A percentile compares a stretch with the other conserved stretches of the same genome.
phyloP scores from a whole-genome alignment of 495 filamentous ascomycete genomes.

The Neurospora tetrasperma region DNA sequence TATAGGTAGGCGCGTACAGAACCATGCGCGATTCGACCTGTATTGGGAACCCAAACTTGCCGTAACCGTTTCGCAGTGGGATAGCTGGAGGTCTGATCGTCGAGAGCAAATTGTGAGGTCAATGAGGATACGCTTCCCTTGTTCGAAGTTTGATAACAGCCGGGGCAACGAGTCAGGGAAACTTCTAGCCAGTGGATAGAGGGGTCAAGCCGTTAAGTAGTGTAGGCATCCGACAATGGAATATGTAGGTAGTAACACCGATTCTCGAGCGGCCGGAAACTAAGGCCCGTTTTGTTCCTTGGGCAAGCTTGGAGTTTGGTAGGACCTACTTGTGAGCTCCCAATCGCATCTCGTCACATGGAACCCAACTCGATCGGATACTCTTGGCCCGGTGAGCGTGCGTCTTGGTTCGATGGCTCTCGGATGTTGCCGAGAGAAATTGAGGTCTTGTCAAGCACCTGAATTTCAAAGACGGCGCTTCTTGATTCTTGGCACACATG shows the following conservation, averaged over 20 bases:
- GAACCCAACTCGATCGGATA: not conserved
- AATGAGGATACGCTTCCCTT: not conserved
- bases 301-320: not conserved
- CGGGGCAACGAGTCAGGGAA: not conserved
- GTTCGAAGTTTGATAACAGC: not conserved
- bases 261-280: not conserved
- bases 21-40: not conserved
- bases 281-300: not conserved
- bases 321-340: not conserved
- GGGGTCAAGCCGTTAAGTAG: not conserved
- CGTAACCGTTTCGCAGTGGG: not conserved
- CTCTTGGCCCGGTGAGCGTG: not conserved
- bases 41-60: not conserved
- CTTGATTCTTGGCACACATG: not conserved
- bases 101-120: not conserved
- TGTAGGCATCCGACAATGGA: not conserved
- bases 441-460: not conserved
- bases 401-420: not conserved
- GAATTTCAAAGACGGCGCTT: not conserved
- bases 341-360: not conserved
- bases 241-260: not conserved
- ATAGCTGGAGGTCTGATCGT: not conserved
- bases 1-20: not conserved
- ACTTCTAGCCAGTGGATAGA: not conserved
- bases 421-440: not conserved